These are phyloP conservation scores for Trametopsis cervina DNA, from an alignment of 768 basidiomycete species.

Conservation along the genomic window DNA sequence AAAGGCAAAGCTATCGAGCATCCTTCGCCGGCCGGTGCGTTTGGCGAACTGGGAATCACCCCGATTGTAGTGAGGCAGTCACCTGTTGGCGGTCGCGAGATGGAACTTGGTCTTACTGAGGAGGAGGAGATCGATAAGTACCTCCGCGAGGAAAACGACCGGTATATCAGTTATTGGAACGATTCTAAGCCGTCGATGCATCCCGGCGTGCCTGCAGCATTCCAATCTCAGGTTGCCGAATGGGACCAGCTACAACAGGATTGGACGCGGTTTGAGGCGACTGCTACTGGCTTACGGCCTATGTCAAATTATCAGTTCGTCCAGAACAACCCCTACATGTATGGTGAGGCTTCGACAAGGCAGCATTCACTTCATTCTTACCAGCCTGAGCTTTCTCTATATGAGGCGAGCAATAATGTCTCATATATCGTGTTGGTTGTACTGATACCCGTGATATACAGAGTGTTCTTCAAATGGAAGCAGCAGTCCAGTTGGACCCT, in stretches of 20 bases:
- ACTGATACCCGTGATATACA: constrained; percentile 26
- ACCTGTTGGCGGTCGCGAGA: background rate
- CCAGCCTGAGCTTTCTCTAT: constrained; percentile 18
- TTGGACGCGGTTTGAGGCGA: constrained; percentile 82
- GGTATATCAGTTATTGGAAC: constrained; percentile 20
- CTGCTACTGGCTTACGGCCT: constrained; percentile 52
- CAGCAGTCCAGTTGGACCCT: constrained; percentile 75
- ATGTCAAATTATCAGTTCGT: constrained; percentile 66
- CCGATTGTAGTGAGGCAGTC: background rate
- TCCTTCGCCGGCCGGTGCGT: background rate
- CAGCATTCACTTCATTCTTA: constrained; percentile 37
- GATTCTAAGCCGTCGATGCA: background rate
- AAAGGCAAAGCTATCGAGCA: constrained; percentile 38
- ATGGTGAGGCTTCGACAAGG: constrained; percentile 48
- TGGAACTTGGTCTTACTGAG: background rate
- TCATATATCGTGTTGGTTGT: background rate
- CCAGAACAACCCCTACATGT: constrained; percentile 68
- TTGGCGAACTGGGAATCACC: background rate
- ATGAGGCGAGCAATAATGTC: constrained; percentile 34
- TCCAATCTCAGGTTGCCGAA: constrained; percentile 22
- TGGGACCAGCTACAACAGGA: constrained; percentile 70
- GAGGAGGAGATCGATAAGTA: constrained; percentile 1
- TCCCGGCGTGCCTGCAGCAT: constrained; percentile 2
- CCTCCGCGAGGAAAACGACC: background rate
- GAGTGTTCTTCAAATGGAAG: constrained; percentile 87